A percentile compares a stretch with the other conserved stretches of the same genome.
phyloP scores from a whole-genome alignment of 176 grass and related monocot species.

The Triticum monococcum region DNA sequence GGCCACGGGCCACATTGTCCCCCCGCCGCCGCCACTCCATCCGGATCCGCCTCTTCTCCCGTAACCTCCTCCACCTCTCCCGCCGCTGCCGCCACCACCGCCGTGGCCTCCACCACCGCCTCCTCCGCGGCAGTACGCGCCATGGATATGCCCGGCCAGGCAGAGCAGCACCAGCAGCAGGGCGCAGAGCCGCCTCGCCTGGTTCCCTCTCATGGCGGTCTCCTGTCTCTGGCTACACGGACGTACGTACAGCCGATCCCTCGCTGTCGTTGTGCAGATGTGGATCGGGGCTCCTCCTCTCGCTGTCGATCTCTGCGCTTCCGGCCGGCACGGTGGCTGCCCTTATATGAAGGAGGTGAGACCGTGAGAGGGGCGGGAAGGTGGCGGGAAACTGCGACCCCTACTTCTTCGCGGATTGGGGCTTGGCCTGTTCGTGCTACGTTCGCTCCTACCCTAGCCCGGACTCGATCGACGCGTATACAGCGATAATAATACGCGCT shows the following conservation, averaged over 20 bases:
- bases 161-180: not conserved
- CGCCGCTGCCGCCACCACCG: too few relatives aligned
- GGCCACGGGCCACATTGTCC: not conserved
- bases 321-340: not conserved
- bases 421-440: too few relatives aligned
- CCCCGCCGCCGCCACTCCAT: not conserved
- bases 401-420: not conserved
- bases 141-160: not conserved
- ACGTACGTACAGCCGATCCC: not conserved
- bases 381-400: not conserved
- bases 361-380: not conserved
- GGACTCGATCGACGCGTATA: not conserved
- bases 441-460: too few relatives aligned
- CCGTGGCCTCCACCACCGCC: too few relatives aligned
- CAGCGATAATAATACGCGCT: not conserved
- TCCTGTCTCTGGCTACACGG: not conserved
- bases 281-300: not conserved
- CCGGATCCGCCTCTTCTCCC: not conserved
- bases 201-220: conserved; percentile 6
- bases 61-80: not conserved
- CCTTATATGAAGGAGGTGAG: not conserved
- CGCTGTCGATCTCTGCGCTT: not conserved
- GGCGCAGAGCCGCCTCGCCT: not conserved
- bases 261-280: not conserved
- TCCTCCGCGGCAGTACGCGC: not conserved